Percentiles rank a stretch among this genome's conserved stretches.
These are phyloP conservation scores for Glycine latifolia DNA, from an alignment of 306 rosid genomes.

Conservation along the genomic window DNA sequence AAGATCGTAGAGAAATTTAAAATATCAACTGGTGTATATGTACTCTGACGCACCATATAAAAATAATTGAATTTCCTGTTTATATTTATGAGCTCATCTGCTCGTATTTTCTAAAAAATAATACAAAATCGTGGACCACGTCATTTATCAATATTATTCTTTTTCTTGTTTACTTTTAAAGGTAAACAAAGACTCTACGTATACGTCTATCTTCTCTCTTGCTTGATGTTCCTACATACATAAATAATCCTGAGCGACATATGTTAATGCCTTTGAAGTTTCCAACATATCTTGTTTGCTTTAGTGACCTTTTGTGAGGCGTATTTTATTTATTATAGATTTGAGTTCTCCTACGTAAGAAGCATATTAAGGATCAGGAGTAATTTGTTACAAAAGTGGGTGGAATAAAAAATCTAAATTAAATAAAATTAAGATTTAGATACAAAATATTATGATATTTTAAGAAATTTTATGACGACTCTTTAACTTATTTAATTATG, in stretches of 20 bases:
- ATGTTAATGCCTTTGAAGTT: slow-evolving; percentile 11
- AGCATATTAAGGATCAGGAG: not conserved
- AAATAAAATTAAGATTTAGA: not conserved
- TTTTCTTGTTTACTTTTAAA: not conserved
- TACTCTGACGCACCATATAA: slow-evolving; percentile 30
- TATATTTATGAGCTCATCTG: not conserved
- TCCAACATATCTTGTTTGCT: slow-evolving; percentile 29
- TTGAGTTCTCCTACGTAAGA: slow-evolving; percentile 12
- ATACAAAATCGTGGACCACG: slow-evolving; percentile 21
- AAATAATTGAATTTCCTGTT: not conserved
- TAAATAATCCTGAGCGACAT: not conserved
- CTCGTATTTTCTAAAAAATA: not conserved
- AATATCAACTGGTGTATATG: slow-evolving; percentile 25
- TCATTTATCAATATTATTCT: not conserved
- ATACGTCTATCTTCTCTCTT: not conserved
- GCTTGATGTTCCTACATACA: slow-evolving; percentile 6
- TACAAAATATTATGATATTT: not conserved
- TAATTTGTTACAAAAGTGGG: not conserved
- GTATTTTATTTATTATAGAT: not conserved
- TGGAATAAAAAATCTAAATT: not conserved
- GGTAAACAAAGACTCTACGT: slow-evolving; percentile 5
- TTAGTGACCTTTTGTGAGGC: not conserved
- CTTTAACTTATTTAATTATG: not conserved
- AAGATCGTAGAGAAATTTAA: not conserved
- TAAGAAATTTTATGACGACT: not conserved